A percentile compares a stretch with the other conserved stretches of the same genome.
These are phyloP conservation scores for Rhododendron mucronatum DNA, from an alignment of 148 eudicot genomes.

Conservation along the genomic window DNA sequence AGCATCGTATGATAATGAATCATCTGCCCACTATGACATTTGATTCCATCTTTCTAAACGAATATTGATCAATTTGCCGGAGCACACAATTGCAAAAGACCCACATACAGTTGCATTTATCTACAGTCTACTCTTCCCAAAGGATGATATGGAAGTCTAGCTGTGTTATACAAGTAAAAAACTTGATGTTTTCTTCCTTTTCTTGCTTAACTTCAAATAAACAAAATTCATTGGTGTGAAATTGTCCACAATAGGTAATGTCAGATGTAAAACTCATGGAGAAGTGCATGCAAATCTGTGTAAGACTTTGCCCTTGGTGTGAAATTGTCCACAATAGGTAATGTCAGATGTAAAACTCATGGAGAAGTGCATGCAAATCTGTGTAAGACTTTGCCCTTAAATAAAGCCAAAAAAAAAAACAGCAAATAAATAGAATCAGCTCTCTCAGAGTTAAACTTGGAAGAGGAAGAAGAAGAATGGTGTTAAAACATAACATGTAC, in stretches of 20 bases:
- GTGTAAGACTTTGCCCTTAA: neutral
- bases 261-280: neutral
- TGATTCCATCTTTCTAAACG: neutral
- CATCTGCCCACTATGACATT: neutral
- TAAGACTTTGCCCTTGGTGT: neutral
- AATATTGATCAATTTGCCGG: neutral
- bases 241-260: neutral
- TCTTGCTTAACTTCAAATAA: neutral
- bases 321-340: neutral
- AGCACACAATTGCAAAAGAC: neutral
- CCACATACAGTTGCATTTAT: neutral
- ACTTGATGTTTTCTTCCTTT: neutral
- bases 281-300: neutral
- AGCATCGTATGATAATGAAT: neutral
- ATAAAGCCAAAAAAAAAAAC: neutral
- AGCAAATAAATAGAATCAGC: neutral
- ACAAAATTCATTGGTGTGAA: neutral
- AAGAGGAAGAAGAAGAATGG: neutral
- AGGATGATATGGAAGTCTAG: neutral
- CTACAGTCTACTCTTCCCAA: neutral
- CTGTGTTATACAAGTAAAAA: neutral
- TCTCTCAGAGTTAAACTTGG: neutral
- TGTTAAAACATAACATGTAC: slow-evolving; percentile 25
- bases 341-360: too few species aligned
- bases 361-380: neutral